A percentile compares a stretch with the other conserved stretches of the same genome.
These are phyloP conservation scores for Tremella fuciformis DNA, from an alignment of 768 basidiomycete species.

Conservation along the genomic window DNA sequence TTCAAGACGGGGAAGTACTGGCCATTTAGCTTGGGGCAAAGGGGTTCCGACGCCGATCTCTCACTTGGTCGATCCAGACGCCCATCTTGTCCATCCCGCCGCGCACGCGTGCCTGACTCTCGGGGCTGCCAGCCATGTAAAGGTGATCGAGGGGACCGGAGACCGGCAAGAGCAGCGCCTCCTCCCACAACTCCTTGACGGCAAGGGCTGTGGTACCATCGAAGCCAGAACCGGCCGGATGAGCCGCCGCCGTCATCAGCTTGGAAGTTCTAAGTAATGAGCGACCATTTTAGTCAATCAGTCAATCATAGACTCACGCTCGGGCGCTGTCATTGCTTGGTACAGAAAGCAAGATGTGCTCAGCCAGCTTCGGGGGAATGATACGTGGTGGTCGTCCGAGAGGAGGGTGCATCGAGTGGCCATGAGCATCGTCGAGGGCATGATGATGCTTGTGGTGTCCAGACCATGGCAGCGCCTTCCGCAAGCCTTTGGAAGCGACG, in stretches of 20 bases:
- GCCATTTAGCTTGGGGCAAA: not conserved
- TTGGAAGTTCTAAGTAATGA: slow-evolving; percentile 30
- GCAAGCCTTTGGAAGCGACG: slow-evolving; percentile 23
- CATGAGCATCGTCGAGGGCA: not conserved
- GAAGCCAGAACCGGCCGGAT: slow-evolving; percentile 49
- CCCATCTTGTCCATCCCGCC: slow-evolving; percentile 33
- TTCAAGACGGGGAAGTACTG: slow-evolving; percentile 83
- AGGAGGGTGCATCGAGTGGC: slow-evolving; percentile 1
- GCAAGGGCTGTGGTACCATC: slow-evolving; percentile 44
- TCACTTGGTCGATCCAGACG: slow-evolving; percentile 51
- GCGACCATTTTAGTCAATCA: slow-evolving; percentile 3
- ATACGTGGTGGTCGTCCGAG: slow-evolving; percentile 5
- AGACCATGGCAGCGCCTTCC: slow-evolving; percentile 4
- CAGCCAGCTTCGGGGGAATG: slow-evolving; percentile 38
- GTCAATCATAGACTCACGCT: slow-evolving; percentile 35
- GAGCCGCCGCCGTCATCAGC: slow-evolving; percentile 43
- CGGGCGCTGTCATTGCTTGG: slow-evolving; percentile 45
- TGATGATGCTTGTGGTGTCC: not conserved
- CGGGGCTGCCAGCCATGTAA: slow-evolving; percentile 43
- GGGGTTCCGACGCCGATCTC: slow-evolving; percentile 1
- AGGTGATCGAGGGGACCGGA: slow-evolving; percentile 41
- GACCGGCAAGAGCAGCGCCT: slow-evolving; percentile 35
- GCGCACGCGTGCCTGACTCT: slow-evolving; percentile 34
- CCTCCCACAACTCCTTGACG: slow-evolving; percentile 49
- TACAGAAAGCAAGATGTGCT: slow-evolving; percentile 45